Percentiles rank a stretch among this genome's conserved stretches.
Evolutionary conservation across 805 yeast genomes (phyloP).

Genomic region (Metschnikowia arizonensis): DNA sequence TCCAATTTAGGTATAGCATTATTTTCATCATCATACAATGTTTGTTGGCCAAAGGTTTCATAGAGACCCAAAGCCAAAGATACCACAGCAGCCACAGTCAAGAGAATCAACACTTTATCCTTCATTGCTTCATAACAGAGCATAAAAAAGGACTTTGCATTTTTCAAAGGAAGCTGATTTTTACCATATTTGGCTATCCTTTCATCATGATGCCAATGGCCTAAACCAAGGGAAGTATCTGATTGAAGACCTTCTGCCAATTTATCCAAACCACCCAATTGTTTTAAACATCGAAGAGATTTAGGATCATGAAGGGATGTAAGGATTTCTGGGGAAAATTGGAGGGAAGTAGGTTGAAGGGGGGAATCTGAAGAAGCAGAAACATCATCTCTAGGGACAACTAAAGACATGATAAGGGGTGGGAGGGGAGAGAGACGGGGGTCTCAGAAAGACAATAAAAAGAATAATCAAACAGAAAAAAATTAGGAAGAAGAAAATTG

Average conservation of each 20-base stretch:
- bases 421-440: too few species aligned
- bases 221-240: constrained; percentile 40
- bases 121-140: constrained; percentile 81
- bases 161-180: constrained; percentile 67
- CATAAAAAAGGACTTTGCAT: constrained; percentile 61
- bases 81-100: constrained; percentile 81
- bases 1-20: constrained; percentile 76
- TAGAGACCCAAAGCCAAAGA: constrained; percentile 89
- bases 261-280: constrained; percentile 44
- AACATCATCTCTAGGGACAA: constrained; percentile 15
- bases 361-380: constrained; percentile 18
- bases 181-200: constrained; percentile 57
- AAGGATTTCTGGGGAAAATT: constrained; percentile 29
- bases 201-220: constrained; percentile 29
- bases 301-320: constrained; percentile 60
- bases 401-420: constrained; percentile 18
- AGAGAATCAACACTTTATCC: constrained; percentile 82
- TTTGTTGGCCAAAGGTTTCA: constrained; percentile 83
- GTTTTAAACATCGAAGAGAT: constrained; percentile 40
- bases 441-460: too few species aligned
- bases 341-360: constrained; percentile 15
- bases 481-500: background rate
- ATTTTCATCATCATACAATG: constrained; percentile 76
- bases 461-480: too few species aligned
- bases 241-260: constrained; percentile 34